A percentile compares a stretch with the other conserved stretches of the same genome.
Evolutionary conservation across 305 asterid genomes (phyloP).

Genomic region (Fraxinus latifolia): DNA sequence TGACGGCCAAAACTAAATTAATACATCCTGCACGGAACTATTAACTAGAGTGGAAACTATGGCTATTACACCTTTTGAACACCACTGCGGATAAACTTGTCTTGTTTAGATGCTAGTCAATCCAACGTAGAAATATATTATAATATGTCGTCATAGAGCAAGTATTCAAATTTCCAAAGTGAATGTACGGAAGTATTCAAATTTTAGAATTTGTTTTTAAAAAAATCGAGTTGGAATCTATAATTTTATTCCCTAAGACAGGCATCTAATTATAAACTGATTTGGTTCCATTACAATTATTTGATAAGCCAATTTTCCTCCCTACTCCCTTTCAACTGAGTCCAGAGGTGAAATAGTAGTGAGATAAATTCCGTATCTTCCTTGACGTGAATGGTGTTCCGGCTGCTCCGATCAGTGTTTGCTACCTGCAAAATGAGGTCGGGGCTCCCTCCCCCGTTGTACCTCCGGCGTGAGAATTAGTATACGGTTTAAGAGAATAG

Average conservation of each 20-base stretch:
- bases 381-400: too few relatives aligned
- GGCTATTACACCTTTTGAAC: neutral
- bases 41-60: neutral
- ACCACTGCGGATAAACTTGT: neutral
- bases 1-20: slow-evolving; percentile 50
- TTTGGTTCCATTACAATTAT: neutral
- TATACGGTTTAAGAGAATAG: too few relatives aligned
- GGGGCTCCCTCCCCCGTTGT: too few relatives aligned
- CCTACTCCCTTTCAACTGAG: neutral
- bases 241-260: too few relatives aligned
- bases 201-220: too few relatives aligned
- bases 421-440: too few relatives aligned
- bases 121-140: neutral
- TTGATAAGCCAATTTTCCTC: neutral
- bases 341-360: too few relatives aligned
- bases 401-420: too few relatives aligned
- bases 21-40: slow-evolving; percentile 53
- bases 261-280: neutral
- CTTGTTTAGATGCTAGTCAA: neutral
- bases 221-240: too few relatives aligned
- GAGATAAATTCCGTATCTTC: too few relatives aligned
- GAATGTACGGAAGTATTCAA: neutral
- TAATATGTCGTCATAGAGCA: neutral
- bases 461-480: too few relatives aligned
- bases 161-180: neutral